A percentile compares a stretch with the other conserved stretches of the same genome.
phyloP scores from a whole-genome alignment of 352 stramenopile species.

The Globisporangium polare region DNA sequence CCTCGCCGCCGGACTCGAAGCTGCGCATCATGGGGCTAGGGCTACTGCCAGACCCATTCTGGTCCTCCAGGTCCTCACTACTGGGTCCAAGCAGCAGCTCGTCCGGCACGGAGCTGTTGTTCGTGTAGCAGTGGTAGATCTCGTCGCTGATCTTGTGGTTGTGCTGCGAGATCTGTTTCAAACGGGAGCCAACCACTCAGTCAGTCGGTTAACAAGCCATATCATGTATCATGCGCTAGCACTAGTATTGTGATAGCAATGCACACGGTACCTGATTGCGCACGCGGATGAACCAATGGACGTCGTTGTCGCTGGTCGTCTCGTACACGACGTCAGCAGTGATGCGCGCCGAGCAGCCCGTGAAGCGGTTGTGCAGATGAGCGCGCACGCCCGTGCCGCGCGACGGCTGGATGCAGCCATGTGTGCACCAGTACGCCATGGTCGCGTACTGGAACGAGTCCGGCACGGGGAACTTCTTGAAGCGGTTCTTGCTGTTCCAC shows the following conservation, averaged over 20 bases:
- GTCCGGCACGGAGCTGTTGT: constrained; percentile 76
- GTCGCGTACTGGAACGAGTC: constrained; percentile 77
- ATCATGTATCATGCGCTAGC: not conserved
- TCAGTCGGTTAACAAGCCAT: not conserved
- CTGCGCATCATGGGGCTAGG: constrained; percentile 15
- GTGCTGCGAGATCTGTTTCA: constrained; percentile 55
- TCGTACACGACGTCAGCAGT: constrained; percentile 76
- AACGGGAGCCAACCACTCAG: not conserved
- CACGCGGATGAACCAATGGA: constrained; percentile 67
- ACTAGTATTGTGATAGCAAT: not conserved
- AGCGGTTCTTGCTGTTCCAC: constrained; percentile 76
- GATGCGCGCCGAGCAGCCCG: constrained; percentile 65
- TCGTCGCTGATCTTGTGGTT: constrained; percentile 77
- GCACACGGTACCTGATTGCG: constrained; percentile 50
- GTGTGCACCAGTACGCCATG: constrained; percentile 84
- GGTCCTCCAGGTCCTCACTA: constrained; percentile 8
- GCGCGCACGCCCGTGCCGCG: constrained; percentile 65
- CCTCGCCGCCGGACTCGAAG: constrained; percentile 28
- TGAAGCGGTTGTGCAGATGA: constrained; percentile 78
- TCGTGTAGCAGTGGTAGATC: constrained; percentile 76
- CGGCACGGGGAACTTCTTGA: constrained; percentile 65
- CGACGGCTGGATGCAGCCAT: constrained; percentile 77
- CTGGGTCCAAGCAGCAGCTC: constrained; percentile 47
- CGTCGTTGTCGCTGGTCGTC: constrained; percentile 34
- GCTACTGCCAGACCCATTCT: not conserved